Percentiles rank a stretch among this genome's conserved stretches.
Evolutionary conservation across 352 stramenopile species (phyloP).

Genomic region (Pythium guiyangense): DNA sequence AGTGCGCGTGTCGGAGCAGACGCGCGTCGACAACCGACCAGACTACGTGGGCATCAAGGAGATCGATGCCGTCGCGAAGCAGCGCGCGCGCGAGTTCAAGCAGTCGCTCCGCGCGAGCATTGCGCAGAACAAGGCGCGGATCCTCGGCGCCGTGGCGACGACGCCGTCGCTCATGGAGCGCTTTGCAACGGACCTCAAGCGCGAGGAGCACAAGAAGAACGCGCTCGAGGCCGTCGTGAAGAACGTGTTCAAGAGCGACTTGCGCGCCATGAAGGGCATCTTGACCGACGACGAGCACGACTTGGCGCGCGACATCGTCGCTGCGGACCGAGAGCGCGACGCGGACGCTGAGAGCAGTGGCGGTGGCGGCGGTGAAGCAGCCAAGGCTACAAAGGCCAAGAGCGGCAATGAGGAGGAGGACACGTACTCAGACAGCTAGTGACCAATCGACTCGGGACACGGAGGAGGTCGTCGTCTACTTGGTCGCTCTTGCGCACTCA

Average conservation of each 20-base stretch:
- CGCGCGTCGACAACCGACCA: slow-evolving; percentile 20
- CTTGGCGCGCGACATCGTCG: slow-evolving; percentile 46
- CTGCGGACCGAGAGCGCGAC: slow-evolving; percentile 16
- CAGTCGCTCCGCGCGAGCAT: slow-evolving; percentile 60
- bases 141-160: slow-evolving; percentile 37
- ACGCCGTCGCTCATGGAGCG: slow-evolving; percentile 72
- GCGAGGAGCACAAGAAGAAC: slow-evolving; percentile 61
- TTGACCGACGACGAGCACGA: slow-evolving; percentile 69
- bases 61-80: slow-evolving; percentile 37
- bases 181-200: slow-evolving; percentile 64
- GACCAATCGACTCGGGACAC: background rate
- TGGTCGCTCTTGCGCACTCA: too few species aligned
- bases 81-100: slow-evolving; percentile 52
- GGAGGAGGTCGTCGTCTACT: background rate
- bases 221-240: slow-evolving; percentile 65
- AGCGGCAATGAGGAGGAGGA: slow-evolving; percentile 9
- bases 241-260: slow-evolving; percentile 66
- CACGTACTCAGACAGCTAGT: slow-evolving; percentile 7
- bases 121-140: slow-evolving; percentile 54
- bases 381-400: slow-evolving; percentile 1
- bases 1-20: slow-evolving; percentile 44
- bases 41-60: slow-evolving; percentile 49
- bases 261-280: slow-evolving; percentile 53
- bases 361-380: background rate
- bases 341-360: slow-evolving; percentile 3